These are phyloP conservation scores for Dionaea muscipula DNA, from an alignment of 179 eudicot genomes.

Conservation along the genomic window DNA sequence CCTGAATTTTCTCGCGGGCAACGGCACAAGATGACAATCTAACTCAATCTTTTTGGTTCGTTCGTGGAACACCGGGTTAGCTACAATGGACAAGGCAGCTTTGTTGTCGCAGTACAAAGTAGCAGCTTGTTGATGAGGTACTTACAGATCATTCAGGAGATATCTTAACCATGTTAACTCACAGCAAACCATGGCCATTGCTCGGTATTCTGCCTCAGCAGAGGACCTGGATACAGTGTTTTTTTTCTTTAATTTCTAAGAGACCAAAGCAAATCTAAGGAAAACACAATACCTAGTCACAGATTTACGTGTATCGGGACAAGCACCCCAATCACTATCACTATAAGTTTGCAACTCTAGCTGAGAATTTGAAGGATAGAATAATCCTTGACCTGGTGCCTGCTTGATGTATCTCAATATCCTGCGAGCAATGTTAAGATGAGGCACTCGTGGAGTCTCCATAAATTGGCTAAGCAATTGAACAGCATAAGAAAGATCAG, in stretches of 20 bases:
- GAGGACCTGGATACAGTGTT: not conserved
- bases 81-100: not conserved
- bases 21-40: constrained; percentile 1
- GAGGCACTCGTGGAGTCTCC: not conserved
- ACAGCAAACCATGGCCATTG: not conserved
- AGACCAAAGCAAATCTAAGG: not conserved
- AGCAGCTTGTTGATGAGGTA: not conserved
- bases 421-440: not conserved
- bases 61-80: not conserved
- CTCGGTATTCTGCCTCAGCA: constrained; percentile 4
- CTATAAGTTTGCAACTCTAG: not conserved
- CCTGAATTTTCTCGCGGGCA: no score
- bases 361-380: not conserved
- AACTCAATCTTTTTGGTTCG: not conserved
- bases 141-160: not conserved
- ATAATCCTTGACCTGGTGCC: not conserved
- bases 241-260: constrained; percentile 7
- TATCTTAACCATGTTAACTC: not conserved
- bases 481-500: not conserved
- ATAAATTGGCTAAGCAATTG: constrained; percentile 7
- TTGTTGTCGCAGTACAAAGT: constrained; percentile 1
- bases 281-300: constrained; percentile 1
- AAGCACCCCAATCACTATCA: constrained; percentile 4
- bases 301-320: not conserved
- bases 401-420: not conserved